phyloP scores from a whole-genome alignment of 148 eudicot genomes.

The Chenopodium berlandieri region DNA sequence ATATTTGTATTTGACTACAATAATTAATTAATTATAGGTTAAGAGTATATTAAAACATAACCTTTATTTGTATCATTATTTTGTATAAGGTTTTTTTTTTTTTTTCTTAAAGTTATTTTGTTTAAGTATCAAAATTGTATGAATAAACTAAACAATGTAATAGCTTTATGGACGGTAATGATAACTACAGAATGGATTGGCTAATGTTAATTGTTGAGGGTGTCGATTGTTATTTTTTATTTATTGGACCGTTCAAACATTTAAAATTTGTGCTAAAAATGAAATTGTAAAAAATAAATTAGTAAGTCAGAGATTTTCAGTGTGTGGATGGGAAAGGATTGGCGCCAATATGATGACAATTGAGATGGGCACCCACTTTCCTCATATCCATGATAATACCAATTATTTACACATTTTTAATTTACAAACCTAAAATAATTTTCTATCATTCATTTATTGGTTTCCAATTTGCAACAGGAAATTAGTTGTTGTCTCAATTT shows the following conservation, averaged over 20 bases:
- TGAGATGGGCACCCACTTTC: conserved; percentile 21
- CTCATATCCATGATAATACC: not conserved
- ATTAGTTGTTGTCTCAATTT: no score
- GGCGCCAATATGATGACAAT: conserved; percentile 19
- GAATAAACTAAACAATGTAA: no score
- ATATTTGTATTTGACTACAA: no score
- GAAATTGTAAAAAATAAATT: not conserved
- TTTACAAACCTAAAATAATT: no score
- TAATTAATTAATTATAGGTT: no score
- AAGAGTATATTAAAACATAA: no score
- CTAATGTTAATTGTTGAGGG: not conserved
- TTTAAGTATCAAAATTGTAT: no score
- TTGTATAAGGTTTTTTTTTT: no score
- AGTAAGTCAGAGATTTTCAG: not conserved
- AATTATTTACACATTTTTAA: not conserved
- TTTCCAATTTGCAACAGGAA: no score
- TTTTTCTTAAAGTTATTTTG: no score
- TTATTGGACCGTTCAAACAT: not conserved
- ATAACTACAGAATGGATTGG: not conserved
- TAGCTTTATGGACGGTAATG: not conserved
- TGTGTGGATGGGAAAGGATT: conserved; percentile 19
- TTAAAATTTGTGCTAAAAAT: not conserved
- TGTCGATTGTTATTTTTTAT: not conserved
- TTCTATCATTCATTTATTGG: no score
- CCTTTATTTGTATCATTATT: no score